Base-by-base conservation (phyloP, 495 filamentous ascomycete species). In the Xylaria intraflava region DNA sequence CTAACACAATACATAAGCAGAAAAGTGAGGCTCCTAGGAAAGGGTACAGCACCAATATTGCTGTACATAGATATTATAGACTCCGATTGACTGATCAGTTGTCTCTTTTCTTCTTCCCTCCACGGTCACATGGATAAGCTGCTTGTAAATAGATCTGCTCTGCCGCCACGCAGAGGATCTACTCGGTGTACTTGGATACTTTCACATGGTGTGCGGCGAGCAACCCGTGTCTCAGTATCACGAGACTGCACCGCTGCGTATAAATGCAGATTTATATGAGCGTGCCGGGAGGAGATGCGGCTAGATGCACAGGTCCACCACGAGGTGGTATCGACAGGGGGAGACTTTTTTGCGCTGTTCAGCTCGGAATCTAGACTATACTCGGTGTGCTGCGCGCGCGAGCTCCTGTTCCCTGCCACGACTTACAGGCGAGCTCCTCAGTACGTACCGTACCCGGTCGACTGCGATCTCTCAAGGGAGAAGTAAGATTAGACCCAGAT, bases 401-500 rank as follows among this genome's bases (percentile, higher is more conserved):
- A 1, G n/a, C 35, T n/a, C n/a, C n/a, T 17, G 35, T 17, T n/a
- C 35, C 17, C n/a, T 38, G 12, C 31, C 2, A 38, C n/a, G 14
- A 16, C 2, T 5, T 45, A 33, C 10, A 46, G 29, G 41, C 51
- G 51, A 53, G 46, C 51, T 40, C 51, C 49, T 35, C n/a, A n/a
- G n/a, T n/a, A n/a, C n/a, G n/a, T n/a, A n/a, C n/a, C n/a, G n/a
- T n/a, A n/a, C n/a, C n/a, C n/a, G n/a, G n/a, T n/a, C n/a, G n/a
- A n/a, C n/a, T n/a, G n/a, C n/a, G n/a, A n/a, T n/a, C n/a, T n/a
- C n/a, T n/a, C n/a, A n/a, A n/a, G 40, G 38, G 43, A 11, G 35
- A 53, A 53, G 46, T 46, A 44, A 53, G 20, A 46, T 44, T 27
- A 45, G 51, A 26, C 43, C 51, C 51, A 38, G 51, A 53, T 53